Evolutionary conservation across 768 basidiomycete genomes (phyloP).

Genomic region (Rhodotorula kratochvilovae): DNA sequence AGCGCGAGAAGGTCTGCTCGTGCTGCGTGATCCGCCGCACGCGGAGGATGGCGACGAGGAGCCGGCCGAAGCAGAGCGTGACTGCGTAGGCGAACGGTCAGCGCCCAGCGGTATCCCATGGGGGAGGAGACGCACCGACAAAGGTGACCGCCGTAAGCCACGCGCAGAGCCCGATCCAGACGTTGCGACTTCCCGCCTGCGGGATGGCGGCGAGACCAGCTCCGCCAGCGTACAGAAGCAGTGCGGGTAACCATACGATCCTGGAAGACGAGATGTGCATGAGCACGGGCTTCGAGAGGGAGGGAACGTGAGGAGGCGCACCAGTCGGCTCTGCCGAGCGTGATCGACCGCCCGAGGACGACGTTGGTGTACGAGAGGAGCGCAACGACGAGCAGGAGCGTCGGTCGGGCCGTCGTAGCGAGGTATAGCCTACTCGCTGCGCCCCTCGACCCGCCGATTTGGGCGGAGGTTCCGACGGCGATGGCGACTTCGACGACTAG

Average conservation of each 20-base stretch:
- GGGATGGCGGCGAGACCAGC: constrained; percentile 19
- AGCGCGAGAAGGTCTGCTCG: not conserved
- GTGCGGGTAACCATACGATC: constrained; percentile 33
- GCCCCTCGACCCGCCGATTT: constrained; percentile 11
- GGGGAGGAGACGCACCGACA: constrained; percentile 1
- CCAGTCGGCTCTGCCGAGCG: constrained; percentile 24
- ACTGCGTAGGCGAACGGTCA: not conserved
- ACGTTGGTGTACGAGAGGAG: constrained; percentile 26
- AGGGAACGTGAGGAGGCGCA: not conserved
- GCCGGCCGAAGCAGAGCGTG: constrained; percentile 33
- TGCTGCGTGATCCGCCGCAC: constrained; percentile 22
- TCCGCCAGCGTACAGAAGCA: constrained; percentile 15
- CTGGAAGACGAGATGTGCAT: not conserved
- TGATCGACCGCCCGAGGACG: constrained; percentile 15
- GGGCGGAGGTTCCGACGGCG: not conserved
- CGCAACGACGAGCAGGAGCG: constrained; percentile 28
- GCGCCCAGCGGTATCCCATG: too few relatives aligned
- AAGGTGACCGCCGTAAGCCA: constrained; percentile 17
- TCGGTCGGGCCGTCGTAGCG: constrained; percentile 24
- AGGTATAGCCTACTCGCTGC: constrained; percentile 22
- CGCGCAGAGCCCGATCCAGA: constrained; percentile 22
- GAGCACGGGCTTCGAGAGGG: not conserved
- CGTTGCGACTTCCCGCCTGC: accelerated
- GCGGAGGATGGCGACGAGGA: constrained; percentile 45
- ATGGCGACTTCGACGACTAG: constrained; percentile 24